Conservation (phyloP, 2,329 filamentous ascomycete species). For the Sarocladium oryzae region DNA sequence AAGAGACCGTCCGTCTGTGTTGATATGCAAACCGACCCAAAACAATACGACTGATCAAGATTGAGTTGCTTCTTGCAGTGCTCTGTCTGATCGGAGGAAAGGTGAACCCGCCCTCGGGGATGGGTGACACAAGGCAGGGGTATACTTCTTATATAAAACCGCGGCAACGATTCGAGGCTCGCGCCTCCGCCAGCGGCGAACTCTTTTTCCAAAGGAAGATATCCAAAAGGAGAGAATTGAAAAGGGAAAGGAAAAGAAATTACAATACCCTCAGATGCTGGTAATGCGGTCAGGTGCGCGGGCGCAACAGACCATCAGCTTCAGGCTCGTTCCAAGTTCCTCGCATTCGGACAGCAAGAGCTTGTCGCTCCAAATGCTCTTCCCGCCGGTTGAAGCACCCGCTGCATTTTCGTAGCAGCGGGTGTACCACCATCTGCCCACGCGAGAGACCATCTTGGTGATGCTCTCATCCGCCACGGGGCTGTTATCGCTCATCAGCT, state of each 20-base stretch:
- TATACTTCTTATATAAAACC: too few species aligned
- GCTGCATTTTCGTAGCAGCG: constrained; percentile 78
- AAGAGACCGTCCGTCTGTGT: neutral
- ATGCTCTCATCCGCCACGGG: constrained; percentile 74
- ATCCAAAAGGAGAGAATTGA: neutral
- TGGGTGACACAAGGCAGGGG: too few species aligned
- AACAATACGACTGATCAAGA: too few species aligned
- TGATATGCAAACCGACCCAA: neutral
- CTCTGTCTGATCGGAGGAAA: too few species aligned
- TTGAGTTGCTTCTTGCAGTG: too few species aligned
- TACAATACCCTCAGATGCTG: neutral
- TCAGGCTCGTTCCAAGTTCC: constrained; percentile 78
- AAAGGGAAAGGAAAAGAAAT: neutral
- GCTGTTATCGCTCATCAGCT: constrained; percentile 67
- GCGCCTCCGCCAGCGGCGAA: neutral
- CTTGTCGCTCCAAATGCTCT: constrained; percentile 72
- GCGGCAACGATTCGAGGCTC: neutral
- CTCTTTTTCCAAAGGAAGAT: neutral
- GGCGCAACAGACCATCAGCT: constrained; percentile 85
- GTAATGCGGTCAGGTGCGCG: constrained; percentile 62
- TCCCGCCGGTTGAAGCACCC: constrained; percentile 30
- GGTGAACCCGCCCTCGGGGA: too few species aligned
- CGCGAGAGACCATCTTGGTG: constrained; percentile 83
- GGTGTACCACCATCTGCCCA: constrained; percentile 95
- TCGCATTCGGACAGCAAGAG: constrained; percentile 77